Evolutionary conservation across 805 yeast species (phyloP).

Genomic region (Starmerella scarabaei): DNA sequence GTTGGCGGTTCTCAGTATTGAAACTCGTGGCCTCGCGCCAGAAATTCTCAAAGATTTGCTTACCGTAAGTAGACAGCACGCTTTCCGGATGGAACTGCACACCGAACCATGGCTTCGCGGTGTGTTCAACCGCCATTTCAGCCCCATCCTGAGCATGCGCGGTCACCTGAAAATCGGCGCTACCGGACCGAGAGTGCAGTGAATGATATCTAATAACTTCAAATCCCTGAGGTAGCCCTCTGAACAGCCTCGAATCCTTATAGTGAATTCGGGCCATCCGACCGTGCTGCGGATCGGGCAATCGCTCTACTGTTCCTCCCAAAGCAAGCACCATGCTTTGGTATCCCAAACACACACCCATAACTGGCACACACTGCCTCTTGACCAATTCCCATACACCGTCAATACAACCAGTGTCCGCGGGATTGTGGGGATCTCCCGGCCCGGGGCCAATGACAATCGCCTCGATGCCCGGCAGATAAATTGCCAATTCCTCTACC

Average conservation of each 20-base stretch:
- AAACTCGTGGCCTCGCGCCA: constrained; percentile 35
- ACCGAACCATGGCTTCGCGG: constrained; percentile 58
- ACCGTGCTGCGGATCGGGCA: constrained; percentile 66
- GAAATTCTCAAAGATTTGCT: constrained; percentile 47
- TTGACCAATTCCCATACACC: constrained; percentile 35
- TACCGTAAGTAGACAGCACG: constrained; percentile 65
- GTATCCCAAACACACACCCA: constrained; percentile 90
- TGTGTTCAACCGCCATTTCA: constrained; percentile 71
- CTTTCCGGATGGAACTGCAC: constrained; percentile 98
- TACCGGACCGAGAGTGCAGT: constrained; percentile 35
- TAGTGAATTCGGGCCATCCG: constrained; percentile 48
- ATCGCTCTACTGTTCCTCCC: constrained; percentile 43
- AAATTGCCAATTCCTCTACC: constrained; percentile 27
- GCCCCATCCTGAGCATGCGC: constrained; percentile 28
- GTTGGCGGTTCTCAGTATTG: constrained; percentile 20
- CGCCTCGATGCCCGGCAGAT: constrained; percentile 49
- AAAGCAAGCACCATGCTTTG: constrained; percentile 59
- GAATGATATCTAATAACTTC: constrained; percentile 85
- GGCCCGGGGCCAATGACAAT: constrained; percentile 95
- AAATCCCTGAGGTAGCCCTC: constrained; percentile 34
- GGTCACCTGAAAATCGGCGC: not conserved
- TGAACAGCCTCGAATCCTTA: constrained; percentile 30
- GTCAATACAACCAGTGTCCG: constrained; percentile 64
- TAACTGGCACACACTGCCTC: constrained; percentile 42
- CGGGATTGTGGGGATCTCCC: constrained; percentile 57